phyloP scores from a whole-genome alignment of 1,139 yeast species.

The Hansenula sp. region DNA sequence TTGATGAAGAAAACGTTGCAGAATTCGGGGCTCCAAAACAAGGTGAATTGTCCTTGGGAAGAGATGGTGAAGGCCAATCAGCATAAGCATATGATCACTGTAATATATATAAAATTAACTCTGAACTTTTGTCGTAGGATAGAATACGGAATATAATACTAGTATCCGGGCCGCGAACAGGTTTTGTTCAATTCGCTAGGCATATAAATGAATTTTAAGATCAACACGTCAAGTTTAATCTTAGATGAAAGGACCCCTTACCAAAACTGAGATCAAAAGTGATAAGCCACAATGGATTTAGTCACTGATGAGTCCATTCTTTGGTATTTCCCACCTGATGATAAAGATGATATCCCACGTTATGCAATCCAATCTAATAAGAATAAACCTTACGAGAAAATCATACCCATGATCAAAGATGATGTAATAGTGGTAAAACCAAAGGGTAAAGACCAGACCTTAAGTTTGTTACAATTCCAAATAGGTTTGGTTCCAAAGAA shows the following conservation, averaged over 20 bases:
- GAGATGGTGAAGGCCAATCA: not conserved
- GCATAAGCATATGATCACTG: not conserved
- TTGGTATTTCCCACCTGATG: conserved; percentile 24
- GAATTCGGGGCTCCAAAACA: conserved; percentile 1
- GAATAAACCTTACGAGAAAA: conserved; percentile 10
- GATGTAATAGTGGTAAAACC: conserved; percentile 6
- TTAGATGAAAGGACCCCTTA: too few species aligned
- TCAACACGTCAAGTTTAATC: too few species aligned
- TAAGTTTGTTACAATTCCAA: conserved; percentile 8
- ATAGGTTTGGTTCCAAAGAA: conserved; percentile 8
- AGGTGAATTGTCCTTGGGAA: not conserved
- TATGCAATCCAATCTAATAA: conserved; percentile 17
- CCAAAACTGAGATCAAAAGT: not conserved
- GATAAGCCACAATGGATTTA: conserved; percentile 11
- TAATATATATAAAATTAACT: too few species aligned
- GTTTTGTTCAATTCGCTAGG: too few species aligned
- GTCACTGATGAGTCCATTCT: conserved; percentile 13
- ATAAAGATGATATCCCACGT: conserved; percentile 21
- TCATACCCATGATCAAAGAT: conserved; percentile 12
- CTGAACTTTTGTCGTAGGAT: too few species aligned
- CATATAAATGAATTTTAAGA: too few species aligned
- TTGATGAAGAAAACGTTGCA: conserved; percentile 3
- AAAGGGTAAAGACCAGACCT: conserved; percentile 3
- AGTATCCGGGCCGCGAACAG: too few species aligned
- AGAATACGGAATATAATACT: too few species aligned